A percentile compares a stretch with the other conserved stretches of the same genome.
These are phyloP conservation scores for Colletotrichum orbiculare DNA, from an alignment of 2,329 filamentous ascomycete genomes.

Conservation along the genomic window DNA sequence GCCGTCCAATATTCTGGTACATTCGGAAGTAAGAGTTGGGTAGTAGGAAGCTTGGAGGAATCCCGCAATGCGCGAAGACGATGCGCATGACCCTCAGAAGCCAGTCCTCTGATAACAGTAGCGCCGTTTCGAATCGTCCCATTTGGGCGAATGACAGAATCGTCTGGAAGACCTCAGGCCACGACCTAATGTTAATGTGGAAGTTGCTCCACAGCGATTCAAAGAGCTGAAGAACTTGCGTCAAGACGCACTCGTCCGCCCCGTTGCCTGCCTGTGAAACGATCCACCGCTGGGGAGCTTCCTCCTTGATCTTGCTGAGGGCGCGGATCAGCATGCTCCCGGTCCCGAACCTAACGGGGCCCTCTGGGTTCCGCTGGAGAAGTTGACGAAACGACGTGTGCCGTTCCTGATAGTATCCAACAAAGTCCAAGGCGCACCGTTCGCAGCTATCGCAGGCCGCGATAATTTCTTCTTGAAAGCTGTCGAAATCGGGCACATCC, in stretches of 20 bases:
- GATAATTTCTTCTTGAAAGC: constrained; percentile 61
- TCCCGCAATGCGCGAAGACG: constrained; percentile 66
- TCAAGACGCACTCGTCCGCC: constrained; percentile 29
- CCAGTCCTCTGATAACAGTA: constrained; percentile 71
- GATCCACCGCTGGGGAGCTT: constrained; percentile 60
- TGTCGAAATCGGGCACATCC: constrained; percentile 71
- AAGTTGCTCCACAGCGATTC: constrained; percentile 71
- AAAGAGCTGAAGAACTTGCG: constrained; percentile 51
- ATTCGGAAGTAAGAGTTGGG: constrained; percentile 66
- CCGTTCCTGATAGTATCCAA: constrained; percentile 69
- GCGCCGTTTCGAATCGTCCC: constrained; percentile 66
- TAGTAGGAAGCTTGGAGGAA: constrained; percentile 58
- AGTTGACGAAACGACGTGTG: constrained; percentile 71
- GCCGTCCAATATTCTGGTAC: constrained; percentile 62
- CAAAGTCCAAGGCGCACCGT: constrained; percentile 67
- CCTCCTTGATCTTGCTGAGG: constrained; percentile 62
- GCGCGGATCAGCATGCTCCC: constrained; percentile 63
- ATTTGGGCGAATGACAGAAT: constrained; percentile 73
- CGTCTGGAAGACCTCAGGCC: constrained; percentile 82
- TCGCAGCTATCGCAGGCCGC: constrained; percentile 61
- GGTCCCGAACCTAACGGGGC: constrained; percentile 63
- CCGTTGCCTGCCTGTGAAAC: constrained; percentile 41
- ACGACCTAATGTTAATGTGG: constrained; percentile 71
- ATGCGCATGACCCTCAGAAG: constrained; percentile 69
- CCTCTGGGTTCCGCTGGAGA: constrained; percentile 70